Conservation (phyloP, 768 basidiomycete species). For the Russula earlei region DNA sequence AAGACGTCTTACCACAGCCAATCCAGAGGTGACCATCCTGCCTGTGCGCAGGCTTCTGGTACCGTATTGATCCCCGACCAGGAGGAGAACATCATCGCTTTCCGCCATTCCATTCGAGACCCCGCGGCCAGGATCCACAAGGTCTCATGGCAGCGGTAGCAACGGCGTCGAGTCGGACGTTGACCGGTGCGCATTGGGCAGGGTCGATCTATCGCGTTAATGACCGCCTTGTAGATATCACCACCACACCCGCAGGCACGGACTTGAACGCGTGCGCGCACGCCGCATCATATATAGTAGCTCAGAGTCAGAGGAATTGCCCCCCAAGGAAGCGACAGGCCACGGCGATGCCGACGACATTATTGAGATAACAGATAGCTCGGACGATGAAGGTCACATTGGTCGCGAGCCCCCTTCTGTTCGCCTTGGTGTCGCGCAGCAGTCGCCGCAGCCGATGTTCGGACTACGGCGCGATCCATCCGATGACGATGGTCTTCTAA, state of each 20-base stretch:
- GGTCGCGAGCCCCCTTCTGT: neutral
- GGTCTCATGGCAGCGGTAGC: neutral
- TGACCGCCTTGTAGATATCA: neutral
- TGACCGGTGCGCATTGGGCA: neutral
- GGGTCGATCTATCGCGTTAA: neutral
- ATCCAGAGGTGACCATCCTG: neutral
- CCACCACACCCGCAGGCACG: neutral
- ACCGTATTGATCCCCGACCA: neutral
- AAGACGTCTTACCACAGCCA: neutral
- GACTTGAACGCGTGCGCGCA: neutral
- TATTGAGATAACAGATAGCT: conserved; percentile 13
- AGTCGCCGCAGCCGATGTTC: neutral
- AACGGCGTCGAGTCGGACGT: conserved; percentile 1
- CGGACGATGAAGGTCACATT: neutral
- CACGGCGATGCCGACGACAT: neutral
- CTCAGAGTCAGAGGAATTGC: neutral
- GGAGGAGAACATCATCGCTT: conserved; percentile 4
- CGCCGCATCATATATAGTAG: conserved; percentile 12
- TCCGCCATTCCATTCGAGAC: neutral
- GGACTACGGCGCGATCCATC: neutral
- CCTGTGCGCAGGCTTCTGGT: no score
- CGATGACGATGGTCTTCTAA: neutral
- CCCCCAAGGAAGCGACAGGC: neutral
- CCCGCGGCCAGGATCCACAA: neutral
- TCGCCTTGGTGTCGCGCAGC: neutral